A percentile compares a stretch with the other conserved stretches of the same genome.
Conservation (phyloP, 1,139 yeast species). For the Arxiozyma slooffiae region DNA sequence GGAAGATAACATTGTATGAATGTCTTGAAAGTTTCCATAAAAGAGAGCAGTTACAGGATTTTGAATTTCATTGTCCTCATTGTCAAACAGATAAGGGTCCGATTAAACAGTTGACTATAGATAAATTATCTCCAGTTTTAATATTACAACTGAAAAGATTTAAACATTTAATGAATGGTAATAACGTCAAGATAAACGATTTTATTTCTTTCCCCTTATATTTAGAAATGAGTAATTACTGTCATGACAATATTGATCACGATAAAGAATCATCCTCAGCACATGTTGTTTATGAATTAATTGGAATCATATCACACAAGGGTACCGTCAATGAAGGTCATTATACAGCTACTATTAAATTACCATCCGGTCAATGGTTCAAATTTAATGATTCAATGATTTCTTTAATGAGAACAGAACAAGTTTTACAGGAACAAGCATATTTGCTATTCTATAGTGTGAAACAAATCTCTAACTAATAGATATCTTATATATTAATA, state of each 20-base stretch:
- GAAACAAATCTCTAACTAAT: constrained; percentile 15
- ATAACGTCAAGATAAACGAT: constrained; percentile 57
- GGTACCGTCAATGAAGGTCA: constrained; percentile 96
- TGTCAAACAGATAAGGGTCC: constrained; percentile 60
- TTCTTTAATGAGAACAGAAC: constrained; percentile 52
- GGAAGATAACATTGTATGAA: constrained; percentile 38
- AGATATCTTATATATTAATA: not conserved
- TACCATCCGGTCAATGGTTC: constrained; percentile 68
- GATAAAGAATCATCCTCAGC: constrained; percentile 13
- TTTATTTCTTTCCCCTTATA: constrained; percentile 64
- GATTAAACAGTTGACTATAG: constrained; percentile 58
- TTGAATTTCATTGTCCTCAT: constrained; percentile 55
- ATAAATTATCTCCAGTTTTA: constrained; percentile 64
- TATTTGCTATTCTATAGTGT: constrained; percentile 72
- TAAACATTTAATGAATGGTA: constrained; percentile 55
- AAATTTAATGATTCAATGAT: constrained; percentile 85
- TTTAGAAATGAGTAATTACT: constrained; percentile 60
- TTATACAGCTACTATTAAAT: constrained; percentile 71
- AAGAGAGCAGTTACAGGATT: constrained; percentile 60
- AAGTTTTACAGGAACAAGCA: constrained; percentile 62
- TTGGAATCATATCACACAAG: constrained; percentile 77
- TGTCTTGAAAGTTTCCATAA: constrained; percentile 71
- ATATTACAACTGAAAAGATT: constrained; percentile 81
- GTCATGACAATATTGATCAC: constrained; percentile 26
- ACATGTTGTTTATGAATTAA: constrained; percentile 56